Evolutionary conservation across 2,329 filamentous ascomycete species (phyloP), one percentile per base, ranked within the genome.

Genomic region (Pseudogymnoascus sp.): DNA sequence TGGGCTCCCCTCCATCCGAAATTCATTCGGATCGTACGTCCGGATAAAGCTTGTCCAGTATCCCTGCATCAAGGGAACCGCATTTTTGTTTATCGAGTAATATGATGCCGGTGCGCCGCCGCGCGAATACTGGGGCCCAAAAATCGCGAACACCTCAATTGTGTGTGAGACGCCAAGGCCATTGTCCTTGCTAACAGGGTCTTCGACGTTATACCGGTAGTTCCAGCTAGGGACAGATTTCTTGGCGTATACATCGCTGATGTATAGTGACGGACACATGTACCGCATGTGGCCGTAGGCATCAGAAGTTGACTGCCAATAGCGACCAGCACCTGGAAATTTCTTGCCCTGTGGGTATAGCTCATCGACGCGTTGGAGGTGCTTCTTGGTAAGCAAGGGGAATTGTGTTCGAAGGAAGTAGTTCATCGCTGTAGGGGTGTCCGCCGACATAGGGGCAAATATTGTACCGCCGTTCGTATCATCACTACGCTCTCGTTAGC

Each of bases 31-130:
- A 72, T 93, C 78, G 38, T 85, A 79, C 0, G 78, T 79, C 26
- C 82, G 76, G 65, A 93, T 85, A 71, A 93, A 93, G 67, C 85
- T 89, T 1, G 85, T 83, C 88, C 88, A 92, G 73, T 91, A 93
- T 0, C 79, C 81, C 70, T 90, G 87, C 29, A 89, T 81, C 0
- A 88, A 75, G 0, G 82, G 78, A 1, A 88, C 79, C 5, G 88
- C 84, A 0, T 71, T 70, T 1, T 76, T 80, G 67, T 91, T 91
- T 13, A 75, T 73, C 0, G 76, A 71, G 7, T 72, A 72, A 68
- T 90, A 91, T 56, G 82, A 86, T 2, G 70, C 70, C 0, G 87
- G 87, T 1, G 80, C 73, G 0, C 66, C 70, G 4, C 76, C 75
- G 4, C 76, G 75, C 2, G 81, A 78, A 69, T 87, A 82, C 3